phyloP scores from a whole-genome alignment of 495 filamentous ascomycete species.

The Parathielavia appendiculata region DNA sequence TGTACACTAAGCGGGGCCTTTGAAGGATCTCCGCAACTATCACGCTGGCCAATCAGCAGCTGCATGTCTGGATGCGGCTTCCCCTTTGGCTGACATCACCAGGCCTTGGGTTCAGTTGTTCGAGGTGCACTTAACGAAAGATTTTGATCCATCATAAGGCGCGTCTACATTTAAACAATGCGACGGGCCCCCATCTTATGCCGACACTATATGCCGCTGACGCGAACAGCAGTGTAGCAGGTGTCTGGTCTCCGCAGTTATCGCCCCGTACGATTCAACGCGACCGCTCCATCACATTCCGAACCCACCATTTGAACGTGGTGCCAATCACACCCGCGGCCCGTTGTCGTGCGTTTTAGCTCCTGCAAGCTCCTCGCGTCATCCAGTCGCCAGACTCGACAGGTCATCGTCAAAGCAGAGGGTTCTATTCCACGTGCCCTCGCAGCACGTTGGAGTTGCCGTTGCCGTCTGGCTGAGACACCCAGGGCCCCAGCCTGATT shows the following conservation, averaged over 20 bases:
- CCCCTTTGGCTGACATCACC: slow-evolving; percentile 7
- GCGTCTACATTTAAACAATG: not conserved
- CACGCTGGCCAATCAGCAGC: not conserved
- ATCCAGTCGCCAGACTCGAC: not conserved
- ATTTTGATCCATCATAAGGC: not conserved
- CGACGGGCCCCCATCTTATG: not conserved
- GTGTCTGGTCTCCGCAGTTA: not conserved
- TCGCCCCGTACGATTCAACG: not conserved
- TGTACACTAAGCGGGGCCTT: too few relatives aligned
- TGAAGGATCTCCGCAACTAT: not conserved
- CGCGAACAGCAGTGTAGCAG: not conserved
- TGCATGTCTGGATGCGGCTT: too few relatives aligned
- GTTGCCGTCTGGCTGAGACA: not conserved
- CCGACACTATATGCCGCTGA: not conserved
- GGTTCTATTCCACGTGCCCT: not conserved
- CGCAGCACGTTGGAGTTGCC: not conserved
- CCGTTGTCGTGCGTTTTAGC: not conserved
- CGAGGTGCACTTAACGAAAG: not conserved
- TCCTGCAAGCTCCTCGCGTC: not conserved
- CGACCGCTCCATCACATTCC: not conserved
- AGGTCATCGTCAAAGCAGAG: not conserved
- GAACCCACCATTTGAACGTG: not conserved
- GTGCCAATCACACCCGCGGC: slow-evolving; percentile 10
- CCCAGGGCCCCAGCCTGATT: slow-evolving; percentile 4
- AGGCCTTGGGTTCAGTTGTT: not conserved